Evolutionary conservation across 257 asterid species (phyloP).

Genomic region (Penstemon eatonii): DNA sequence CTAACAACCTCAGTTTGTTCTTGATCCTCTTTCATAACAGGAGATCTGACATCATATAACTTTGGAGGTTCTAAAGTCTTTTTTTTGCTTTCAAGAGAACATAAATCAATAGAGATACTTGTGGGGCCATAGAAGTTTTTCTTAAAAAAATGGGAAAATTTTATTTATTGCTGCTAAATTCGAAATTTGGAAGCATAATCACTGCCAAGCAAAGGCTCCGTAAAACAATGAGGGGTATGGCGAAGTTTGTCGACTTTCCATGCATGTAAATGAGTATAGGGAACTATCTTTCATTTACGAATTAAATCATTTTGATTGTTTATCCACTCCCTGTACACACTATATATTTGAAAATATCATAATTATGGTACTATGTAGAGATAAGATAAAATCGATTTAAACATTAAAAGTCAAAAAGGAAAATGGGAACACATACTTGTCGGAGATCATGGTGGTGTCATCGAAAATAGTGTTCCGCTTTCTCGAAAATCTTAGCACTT

Average conservation of each 20-base stretch:
- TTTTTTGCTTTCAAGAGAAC: conserved; percentile 28
- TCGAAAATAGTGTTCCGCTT: conserved; percentile 61
- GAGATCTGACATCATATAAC: conserved; percentile 19
- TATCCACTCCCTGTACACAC: conserved; percentile 49
- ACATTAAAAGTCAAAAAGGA: conserved; percentile 4
- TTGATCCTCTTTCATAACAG: conserved; percentile 13
- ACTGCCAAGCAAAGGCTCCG: conserved; percentile 66
- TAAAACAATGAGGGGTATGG: conserved; percentile 46
- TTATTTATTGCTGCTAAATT: conserved; percentile 13
- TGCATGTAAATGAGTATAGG: conserved; percentile 44
- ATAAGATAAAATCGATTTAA: background rate
- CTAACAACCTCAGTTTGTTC: too few relatives aligned
- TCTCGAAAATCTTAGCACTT: conserved; percentile 42
- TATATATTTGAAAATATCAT: conserved; percentile 25
- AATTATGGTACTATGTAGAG: background rate
- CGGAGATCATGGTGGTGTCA: conserved; percentile 41
- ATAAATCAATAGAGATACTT: conserved; percentile 46
- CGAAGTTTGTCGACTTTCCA: conserved; percentile 51
- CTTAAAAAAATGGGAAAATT: conserved; percentile 11
- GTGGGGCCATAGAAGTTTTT: conserved; percentile 29
- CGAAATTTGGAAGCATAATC: conserved; percentile 31
- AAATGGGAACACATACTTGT: conserved; percentile 44
- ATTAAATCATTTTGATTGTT: conserved; percentile 47
- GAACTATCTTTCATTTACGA: conserved; percentile 45
- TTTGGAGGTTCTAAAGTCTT: conserved; percentile 26